Percentiles rank a stretch among this genome's conserved stretches.
phyloP scores from a whole-genome alignment of 345 rosid species.

The Cardamine occulta region DNA sequence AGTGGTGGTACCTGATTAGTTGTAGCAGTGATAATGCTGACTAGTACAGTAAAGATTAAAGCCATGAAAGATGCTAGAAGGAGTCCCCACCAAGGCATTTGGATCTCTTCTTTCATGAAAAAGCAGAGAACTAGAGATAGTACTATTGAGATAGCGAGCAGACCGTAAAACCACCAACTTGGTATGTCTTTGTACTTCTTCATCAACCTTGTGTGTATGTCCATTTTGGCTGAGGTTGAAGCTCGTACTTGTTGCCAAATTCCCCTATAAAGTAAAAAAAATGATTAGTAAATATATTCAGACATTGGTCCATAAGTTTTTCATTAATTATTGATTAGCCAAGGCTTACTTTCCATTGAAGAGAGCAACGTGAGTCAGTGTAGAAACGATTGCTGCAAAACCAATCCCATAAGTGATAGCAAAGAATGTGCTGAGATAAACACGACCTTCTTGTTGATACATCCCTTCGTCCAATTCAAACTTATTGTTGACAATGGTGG shows the following conservation, averaged over 20 bases:
- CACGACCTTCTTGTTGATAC: constrained; percentile 51
- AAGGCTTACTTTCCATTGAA: constrained; percentile 64
- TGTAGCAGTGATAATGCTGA: constrained; percentile 65
- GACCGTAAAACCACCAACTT: constrained; percentile 59
- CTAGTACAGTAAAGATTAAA: constrained; percentile 54
- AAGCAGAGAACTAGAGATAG: constrained; percentile 57
- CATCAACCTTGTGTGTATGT: constrained; percentile 69
- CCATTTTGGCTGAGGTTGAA: constrained; percentile 51
- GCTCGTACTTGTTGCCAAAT: constrained; percentile 56
- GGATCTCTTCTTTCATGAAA: constrained; percentile 56
- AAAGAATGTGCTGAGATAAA: constrained; percentile 57
- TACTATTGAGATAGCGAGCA: constrained; percentile 45
- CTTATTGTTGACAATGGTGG: constrained; percentile 56
- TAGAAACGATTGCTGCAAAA: constrained; percentile 58
- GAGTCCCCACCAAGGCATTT: constrained; percentile 80
- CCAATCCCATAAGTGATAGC: constrained; percentile 64
- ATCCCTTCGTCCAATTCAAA: constrained; percentile 51
- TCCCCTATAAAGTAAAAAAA: constrained; percentile 41
- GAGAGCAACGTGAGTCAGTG: constrained; percentile 57
- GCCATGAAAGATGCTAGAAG: constrained; percentile 60
- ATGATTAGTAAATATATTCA: neutral
- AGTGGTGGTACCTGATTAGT: constrained; percentile 51
- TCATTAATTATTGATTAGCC: neutral
- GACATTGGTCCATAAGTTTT: neutral
- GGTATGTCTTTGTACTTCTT: constrained; percentile 62